These are phyloP conservation scores for Astragalus glycyphyllos DNA, from an alignment of 306 rosid species.

Conservation along the genomic window DNA sequence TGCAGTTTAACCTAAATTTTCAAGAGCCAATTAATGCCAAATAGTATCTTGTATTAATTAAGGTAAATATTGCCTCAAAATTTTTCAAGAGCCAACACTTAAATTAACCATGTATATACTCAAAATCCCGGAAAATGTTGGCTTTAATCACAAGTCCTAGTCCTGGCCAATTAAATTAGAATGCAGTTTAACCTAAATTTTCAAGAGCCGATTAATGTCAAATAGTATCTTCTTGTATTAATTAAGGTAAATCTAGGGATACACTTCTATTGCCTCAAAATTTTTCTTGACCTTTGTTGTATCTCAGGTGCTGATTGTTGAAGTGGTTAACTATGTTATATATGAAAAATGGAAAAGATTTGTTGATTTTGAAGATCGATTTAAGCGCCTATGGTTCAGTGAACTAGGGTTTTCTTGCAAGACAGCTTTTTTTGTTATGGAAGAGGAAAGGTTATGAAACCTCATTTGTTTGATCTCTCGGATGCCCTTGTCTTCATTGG, in stretches of 20 bases:
- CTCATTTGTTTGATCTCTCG: too few relatives aligned
- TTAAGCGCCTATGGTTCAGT: too few relatives aligned
- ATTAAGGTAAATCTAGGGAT: too few relatives aligned
- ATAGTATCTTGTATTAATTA: not conserved
- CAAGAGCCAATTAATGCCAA: slow-evolving; percentile 12
- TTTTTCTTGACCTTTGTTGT: not conserved
- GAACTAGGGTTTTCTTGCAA: too few relatives aligned
- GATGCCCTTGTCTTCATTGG: too few relatives aligned
- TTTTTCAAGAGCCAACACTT: too few relatives aligned
- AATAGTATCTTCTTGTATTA: not conserved
- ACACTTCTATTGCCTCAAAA: slow-evolving; percentile 15
- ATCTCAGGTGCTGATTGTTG: not conserved
- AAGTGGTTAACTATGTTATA: too few relatives aligned
- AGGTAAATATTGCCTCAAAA: slow-evolving; percentile 23
- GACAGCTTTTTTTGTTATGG: too few relatives aligned
- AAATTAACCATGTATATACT: too few relatives aligned
- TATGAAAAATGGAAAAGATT: too few relatives aligned
- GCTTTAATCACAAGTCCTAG: slow-evolving; percentile 16
- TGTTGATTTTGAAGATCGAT: too few relatives aligned
- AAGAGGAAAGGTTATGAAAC: too few relatives aligned
- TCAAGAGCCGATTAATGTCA: slow-evolving; percentile 8
- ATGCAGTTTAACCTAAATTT: slow-evolving; percentile 47
- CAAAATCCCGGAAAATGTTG: slow-evolving; percentile 46
- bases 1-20: slow-evolving; percentile 47
- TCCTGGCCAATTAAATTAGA: slow-evolving; percentile 22